phyloP scores from a whole-genome alignment of 2,329 filamentous ascomycete species.

The Xylariaceae sp. region DNA sequence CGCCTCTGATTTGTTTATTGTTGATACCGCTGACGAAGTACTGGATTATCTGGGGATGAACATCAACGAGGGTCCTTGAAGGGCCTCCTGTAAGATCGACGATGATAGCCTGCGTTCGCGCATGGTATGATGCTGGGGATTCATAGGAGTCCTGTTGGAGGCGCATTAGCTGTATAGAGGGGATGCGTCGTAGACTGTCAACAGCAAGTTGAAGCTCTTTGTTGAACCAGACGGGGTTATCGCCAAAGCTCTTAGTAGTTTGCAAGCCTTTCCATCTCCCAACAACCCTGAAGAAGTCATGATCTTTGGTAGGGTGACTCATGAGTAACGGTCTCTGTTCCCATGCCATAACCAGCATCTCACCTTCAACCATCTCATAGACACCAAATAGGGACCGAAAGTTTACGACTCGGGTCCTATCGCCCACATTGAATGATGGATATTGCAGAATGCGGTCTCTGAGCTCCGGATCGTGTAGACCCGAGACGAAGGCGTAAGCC shows the following conservation, averaged over 20 bases:
- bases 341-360: slow-evolving; percentile 47
- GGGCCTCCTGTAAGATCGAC: slow-evolving; percentile 31
- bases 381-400: slow-evolving; percentile 52
- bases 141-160: slow-evolving; percentile 54
- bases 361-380: slow-evolving; percentile 53
- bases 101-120: slow-evolving; percentile 39
- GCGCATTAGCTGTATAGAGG: slow-evolving; percentile 49
- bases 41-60: slow-evolving; percentile 21
- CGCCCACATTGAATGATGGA: slow-evolving; percentile 43
- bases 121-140: slow-evolving; percentile 46
- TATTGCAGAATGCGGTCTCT: slow-evolving; percentile 42
- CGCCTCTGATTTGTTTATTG: slow-evolving; percentile 41
- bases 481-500: slow-evolving; percentile 50
- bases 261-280: slow-evolving; percentile 45
- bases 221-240: slow-evolving; percentile 47
- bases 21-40: slow-evolving; percentile 53
- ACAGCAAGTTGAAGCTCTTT: slow-evolving; percentile 48
- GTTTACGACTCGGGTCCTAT: slow-evolving; percentile 23
- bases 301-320: slow-evolving; percentile 34
- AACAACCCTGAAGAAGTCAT: slow-evolving; percentile 36
- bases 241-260: slow-evolving; percentile 36
- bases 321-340: slow-evolving; percentile 27
- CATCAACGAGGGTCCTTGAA: slow-evolving; percentile 12
- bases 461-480: slow-evolving; percentile 46
- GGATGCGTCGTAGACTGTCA: slow-evolving; percentile 48